Conservation (phyloP, 2,329 filamentous ascomycete genomes). For the Aspergillus vadensis region DNA sequence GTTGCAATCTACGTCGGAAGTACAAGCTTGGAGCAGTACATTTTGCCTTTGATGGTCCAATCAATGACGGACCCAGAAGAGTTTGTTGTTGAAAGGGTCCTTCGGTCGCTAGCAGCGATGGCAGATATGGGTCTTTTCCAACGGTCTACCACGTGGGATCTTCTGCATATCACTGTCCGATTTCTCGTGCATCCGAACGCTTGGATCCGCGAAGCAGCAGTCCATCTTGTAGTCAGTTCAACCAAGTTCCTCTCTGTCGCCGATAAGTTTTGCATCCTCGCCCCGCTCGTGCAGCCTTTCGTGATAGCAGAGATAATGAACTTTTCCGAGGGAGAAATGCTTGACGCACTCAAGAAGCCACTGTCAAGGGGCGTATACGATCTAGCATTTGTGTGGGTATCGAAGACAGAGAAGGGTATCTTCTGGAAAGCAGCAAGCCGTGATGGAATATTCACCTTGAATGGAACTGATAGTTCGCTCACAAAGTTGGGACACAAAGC, state of each 20-base stretch:
- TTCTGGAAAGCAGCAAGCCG: constrained; percentile 84
- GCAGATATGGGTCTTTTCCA: constrained; percentile 86
- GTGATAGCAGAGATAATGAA: constrained; percentile 71
- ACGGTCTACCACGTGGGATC: constrained; percentile 79
- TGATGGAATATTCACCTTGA: constrained; percentile 69
- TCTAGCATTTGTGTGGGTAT: constrained; percentile 81
- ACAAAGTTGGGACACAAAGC: constrained; percentile 57
- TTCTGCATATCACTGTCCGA: constrained; percentile 78
- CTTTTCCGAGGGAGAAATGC: constrained; percentile 71
- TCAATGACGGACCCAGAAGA: constrained; percentile 91
- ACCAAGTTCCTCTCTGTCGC: constrained; percentile 75
- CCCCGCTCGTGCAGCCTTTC: constrained; percentile 79
- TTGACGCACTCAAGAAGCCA: constrained; percentile 82
- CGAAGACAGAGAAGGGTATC: constrained; percentile 73
- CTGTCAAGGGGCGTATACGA: constrained; percentile 80
- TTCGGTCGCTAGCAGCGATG: constrained; percentile 85
- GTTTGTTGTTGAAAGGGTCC: constrained; percentile 85
- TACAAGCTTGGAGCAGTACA: constrained; percentile 88
- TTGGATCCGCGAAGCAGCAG: constrained; percentile 90
- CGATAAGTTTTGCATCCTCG: constrained; percentile 79
- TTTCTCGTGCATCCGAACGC: constrained; percentile 93
- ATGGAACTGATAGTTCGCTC: constrained; percentile 58
- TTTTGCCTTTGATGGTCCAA: constrained; percentile 92
- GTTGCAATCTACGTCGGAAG: constrained; percentile 89
- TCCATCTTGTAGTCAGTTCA: constrained; percentile 77